Percentiles rank a stretch among this genome's conserved stretches.
Evolutionary conservation across 2,329 filamentous ascomycete genomes (phyloP).

Genomic region (Colletotrichum magnum): DNA sequence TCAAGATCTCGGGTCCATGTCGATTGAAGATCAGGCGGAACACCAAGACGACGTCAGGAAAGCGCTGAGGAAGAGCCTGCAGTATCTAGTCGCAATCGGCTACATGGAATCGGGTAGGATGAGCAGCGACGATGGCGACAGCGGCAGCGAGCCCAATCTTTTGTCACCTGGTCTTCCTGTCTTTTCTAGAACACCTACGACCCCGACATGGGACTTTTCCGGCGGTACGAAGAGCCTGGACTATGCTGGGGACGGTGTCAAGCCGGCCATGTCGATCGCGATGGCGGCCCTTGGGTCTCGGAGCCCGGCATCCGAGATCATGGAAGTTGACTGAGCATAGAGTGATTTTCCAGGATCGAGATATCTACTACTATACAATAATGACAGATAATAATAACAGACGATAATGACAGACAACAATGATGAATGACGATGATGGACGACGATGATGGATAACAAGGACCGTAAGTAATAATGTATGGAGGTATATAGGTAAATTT

Average conservation of each 20-base stretch:
- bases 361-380: too few species aligned
- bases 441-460: too few species aligned
- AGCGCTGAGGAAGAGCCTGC: conserved; percentile 21
- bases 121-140: conserved; percentile 27
- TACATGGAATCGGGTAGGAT: conserved; percentile 10
- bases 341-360: too few species aligned
- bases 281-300: neutral
- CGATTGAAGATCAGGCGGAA: neutral
- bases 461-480: too few species aligned
- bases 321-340: too few species aligned
- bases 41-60: conserved; percentile 1
- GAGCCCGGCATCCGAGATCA: neutral
- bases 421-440: too few species aligned
- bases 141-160: conserved; percentile 38
- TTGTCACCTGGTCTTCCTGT: conserved; percentile 39
- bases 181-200: conserved; percentile 28
- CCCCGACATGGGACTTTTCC: conserved; percentile 17
- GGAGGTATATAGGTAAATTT: too few species aligned
- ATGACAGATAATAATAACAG: too few species aligned
- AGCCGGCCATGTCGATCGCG: neutral
- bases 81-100: conserved; percentile 28
- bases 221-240: conserved; percentile 1
- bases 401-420: too few species aligned
- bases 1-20: conserved; percentile 13
- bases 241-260: neutral